phyloP scores from a whole-genome alignment of 345 rosid genomes.

The Citrus maxima region DNA sequence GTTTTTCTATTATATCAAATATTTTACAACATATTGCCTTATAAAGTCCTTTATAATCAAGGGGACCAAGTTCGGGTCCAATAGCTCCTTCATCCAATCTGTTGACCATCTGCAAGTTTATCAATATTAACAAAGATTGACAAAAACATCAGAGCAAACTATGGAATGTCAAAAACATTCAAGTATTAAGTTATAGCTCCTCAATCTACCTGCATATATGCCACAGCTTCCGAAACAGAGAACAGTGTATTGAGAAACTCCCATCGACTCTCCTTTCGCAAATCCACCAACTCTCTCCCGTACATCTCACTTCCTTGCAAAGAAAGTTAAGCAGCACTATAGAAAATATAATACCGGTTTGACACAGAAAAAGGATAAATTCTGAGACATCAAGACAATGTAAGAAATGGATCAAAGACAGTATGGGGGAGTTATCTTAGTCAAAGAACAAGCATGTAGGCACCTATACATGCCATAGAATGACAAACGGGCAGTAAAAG shows the following conservation, averaged over 20 bases:
- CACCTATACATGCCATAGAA: not conserved
- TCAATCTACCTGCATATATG: slow-evolving; percentile 76
- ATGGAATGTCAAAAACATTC: not conserved
- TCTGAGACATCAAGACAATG: slow-evolving; percentile 5
- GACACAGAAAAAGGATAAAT: slow-evolving; percentile 17
- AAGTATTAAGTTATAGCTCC: not conserved
- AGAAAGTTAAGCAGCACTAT: slow-evolving; percentile 36
- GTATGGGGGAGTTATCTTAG: not conserved
- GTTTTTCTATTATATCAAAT: slow-evolving; percentile 7
- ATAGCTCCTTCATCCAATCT: slow-evolving; percentile 88
- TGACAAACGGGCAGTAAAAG: not conserved
- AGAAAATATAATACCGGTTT: slow-evolving; percentile 26
- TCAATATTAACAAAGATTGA: slow-evolving; percentile 10
- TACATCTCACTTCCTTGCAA: slow-evolving; percentile 78
- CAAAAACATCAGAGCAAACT: not conserved
- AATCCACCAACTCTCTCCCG: slow-evolving; percentile 91
- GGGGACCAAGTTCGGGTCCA: slow-evolving; percentile 64
- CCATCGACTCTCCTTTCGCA: slow-evolving; percentile 90
- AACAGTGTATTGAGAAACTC: slow-evolving; percentile 89
- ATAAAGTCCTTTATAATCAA: slow-evolving; percentile 84
- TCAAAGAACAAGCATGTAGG: not conserved
- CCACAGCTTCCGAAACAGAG: slow-evolving; percentile 96
- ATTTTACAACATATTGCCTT: slow-evolving; percentile 48
- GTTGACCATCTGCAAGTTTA: slow-evolving; percentile 74
- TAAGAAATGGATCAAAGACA: slow-evolving; percentile 1